Evolutionary conservation across 1,284 basidiomycete genomes (phyloP).

Genomic region (Ustilago hordei): DNA sequence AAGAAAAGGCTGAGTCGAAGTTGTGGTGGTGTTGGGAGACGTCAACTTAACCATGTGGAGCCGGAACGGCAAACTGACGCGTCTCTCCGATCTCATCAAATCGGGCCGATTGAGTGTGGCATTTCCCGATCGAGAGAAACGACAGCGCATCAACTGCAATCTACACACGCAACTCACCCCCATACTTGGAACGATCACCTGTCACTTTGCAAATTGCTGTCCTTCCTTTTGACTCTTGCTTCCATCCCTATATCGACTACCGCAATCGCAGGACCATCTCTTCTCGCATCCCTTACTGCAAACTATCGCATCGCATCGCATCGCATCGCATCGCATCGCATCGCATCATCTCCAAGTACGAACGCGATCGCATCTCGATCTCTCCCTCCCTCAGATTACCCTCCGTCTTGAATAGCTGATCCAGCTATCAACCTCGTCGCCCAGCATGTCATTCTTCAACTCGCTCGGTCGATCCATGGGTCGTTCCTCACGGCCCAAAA

Average conservation of each 20-base stretch:
- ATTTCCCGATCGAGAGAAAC: background rate
- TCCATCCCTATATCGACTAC: too few species aligned
- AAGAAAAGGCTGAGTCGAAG: constrained; percentile 14
- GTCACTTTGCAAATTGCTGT: background rate
- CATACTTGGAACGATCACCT: constrained; percentile 18
- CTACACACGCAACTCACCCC: background rate
- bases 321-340: background rate
- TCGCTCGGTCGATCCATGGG: constrained; percentile 65
- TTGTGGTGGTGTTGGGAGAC: constrained; percentile 1
- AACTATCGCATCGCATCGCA: background rate
- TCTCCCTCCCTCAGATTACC: too few species aligned
- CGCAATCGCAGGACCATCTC: background rate
- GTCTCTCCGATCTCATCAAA: background rate
- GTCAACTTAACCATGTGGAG: constrained; percentile 14
- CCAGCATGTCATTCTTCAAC: constrained; percentile 64
- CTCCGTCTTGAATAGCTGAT: too few species aligned
- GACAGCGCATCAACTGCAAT: constrained; percentile 15
- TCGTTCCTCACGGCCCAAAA: constrained; percentile 60
- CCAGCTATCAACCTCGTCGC: too few species aligned
- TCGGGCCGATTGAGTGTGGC: background rate
- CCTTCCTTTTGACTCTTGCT: background rate
- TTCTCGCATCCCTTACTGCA: background rate
- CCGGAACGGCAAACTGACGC: constrained; percentile 6
- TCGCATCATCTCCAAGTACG: background rate
- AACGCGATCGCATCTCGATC: background rate